phyloP scores from a whole-genome alignment of 2,329 filamentous ascomycete species.

The Myriosclerotinia scirpicola region DNA sequence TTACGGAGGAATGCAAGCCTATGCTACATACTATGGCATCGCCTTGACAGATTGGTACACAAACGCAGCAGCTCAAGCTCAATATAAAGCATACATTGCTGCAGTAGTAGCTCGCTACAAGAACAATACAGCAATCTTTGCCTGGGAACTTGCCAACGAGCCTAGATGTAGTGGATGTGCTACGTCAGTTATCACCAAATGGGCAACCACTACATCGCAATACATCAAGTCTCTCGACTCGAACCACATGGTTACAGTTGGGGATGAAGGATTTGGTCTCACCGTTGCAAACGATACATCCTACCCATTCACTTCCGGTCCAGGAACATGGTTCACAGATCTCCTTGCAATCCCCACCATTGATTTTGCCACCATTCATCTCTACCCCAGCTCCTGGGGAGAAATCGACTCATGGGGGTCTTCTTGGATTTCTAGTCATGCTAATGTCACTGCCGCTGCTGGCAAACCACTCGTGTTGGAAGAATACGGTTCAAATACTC shows the following conservation, averaged over 20 bases:
- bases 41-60: slow-evolving; percentile 54
- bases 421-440: slow-evolving; percentile 50
- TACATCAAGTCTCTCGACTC: slow-evolving; percentile 66
- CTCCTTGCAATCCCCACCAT: slow-evolving; percentile 48
- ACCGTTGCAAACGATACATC: slow-evolving; percentile 42
- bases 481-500: slow-evolving; percentile 42
- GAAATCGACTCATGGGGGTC: slow-evolving; percentile 45
- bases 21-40: slow-evolving; percentile 56
- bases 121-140: slow-evolving; percentile 59
- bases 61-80: slow-evolving; percentile 50
- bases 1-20: slow-evolving; percentile 63
- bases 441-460: slow-evolving; percentile 41
- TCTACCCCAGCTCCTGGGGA: slow-evolving; percentile 50
- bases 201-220: slow-evolving; percentile 56
- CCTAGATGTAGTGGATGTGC: slow-evolving; percentile 63
- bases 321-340: slow-evolving; percentile 49
- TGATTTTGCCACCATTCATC: slow-evolving; percentile 54
- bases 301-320: slow-evolving; percentile 46
- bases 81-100: slow-evolving; percentile 61
- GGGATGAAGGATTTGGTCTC: slow-evolving; percentile 60
- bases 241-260: slow-evolving; percentile 61
- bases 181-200: slow-evolving; percentile 58
- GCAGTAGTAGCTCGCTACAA: slow-evolving; percentile 60
- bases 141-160: slow-evolving; percentile 70
- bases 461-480: slow-evolving; percentile 46